Conservation (phyloP, 176 grass and related monocot species). For the Triticum turgidum region DNA sequence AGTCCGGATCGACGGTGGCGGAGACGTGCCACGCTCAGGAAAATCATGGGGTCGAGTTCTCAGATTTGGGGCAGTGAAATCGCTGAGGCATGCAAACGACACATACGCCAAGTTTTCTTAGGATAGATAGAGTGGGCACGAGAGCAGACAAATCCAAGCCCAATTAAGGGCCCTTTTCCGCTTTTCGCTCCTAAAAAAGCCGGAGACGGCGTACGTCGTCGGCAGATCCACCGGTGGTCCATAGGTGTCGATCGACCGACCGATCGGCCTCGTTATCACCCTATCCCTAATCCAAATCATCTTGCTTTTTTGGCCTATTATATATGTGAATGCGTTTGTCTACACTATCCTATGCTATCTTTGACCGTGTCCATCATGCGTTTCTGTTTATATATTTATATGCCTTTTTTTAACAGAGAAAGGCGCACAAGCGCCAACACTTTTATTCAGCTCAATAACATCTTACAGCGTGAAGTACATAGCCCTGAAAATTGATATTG, state of each 20-base stretch:
- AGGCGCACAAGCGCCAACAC: no score
- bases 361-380: constrained; percentile 30
- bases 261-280: neutral
- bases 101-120: neutral
- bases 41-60: no score
- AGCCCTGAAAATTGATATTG: no score
- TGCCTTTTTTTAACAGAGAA: constrained; percentile 1
- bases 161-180: neutral
- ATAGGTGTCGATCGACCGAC: neutral
- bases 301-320: no score
- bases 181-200: neutral
- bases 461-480: no score
- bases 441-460: no score
- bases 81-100: no score
- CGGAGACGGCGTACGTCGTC: neutral
- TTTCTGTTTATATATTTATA: neutral
- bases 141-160: constrained; percentile 9
- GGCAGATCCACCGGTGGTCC: constrained; percentile 7
- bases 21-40: neutral
- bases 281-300: neutral
- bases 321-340: neutral
- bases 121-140: neutral
- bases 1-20: neutral
- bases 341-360: constrained; percentile 2
- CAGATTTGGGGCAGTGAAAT: no score